Evolutionary conservation across 306 rosid species (phyloP).

Genomic region (Pyrus communis): DNA sequence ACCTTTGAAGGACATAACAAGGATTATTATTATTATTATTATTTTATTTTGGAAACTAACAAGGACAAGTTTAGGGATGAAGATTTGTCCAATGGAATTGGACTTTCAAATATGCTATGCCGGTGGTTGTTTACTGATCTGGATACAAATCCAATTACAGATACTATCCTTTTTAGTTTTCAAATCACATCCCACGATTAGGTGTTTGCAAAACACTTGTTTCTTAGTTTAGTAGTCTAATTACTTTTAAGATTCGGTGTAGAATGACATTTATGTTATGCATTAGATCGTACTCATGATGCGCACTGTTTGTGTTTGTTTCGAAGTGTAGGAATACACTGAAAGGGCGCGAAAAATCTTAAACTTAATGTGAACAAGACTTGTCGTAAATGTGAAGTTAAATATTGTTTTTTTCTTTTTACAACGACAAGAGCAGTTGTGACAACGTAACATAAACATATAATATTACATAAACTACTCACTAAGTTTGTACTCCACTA

Average conservation of each 20-base stretch:
- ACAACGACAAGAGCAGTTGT: accelerated
- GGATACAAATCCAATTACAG: neutral
- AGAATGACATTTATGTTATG: neutral
- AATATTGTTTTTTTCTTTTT: neutral
- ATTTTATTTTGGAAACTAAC: neutral
- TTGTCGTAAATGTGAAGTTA: neutral
- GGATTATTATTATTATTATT: neutral
- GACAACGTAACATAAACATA: neutral
- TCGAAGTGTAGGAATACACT: neutral
- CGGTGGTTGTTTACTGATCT: neutral
- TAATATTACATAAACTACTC: neutral
- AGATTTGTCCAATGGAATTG: neutral
- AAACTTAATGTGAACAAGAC: neutral
- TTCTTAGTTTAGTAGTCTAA: neutral
- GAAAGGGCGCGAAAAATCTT: accelerated
- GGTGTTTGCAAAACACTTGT: neutral
- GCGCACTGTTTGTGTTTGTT: neutral
- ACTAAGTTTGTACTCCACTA: neutral
- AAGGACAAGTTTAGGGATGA: neutral
- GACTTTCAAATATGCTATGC: neutral
- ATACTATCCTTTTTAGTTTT: neutral
- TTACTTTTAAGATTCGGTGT: neutral
- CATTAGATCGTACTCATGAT: neutral
- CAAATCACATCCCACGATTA: neutral
- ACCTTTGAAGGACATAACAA: neutral